Evolutionary conservation across 768 basidiomycete genomes (phyloP).

Genomic region (Phanerochaete carnosa): DNA sequence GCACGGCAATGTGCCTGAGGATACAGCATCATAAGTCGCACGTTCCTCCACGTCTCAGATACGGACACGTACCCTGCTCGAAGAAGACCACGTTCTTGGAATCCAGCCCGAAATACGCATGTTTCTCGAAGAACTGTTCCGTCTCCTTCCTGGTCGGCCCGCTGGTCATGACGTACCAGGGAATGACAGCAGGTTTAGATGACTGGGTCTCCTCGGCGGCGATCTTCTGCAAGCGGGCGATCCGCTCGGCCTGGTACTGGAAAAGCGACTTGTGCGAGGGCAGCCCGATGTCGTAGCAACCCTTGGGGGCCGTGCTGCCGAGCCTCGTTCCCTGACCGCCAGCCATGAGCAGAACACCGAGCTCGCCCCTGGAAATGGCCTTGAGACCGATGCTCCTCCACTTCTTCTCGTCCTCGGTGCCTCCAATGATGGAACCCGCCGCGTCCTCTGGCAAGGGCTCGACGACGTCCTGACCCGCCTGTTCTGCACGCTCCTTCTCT

Average conservation of each 20-base stretch:
- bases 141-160: slow-evolving; percentile 91
- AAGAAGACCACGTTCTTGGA: slow-evolving; percentile 86
- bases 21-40: not conserved
- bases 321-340: slow-evolving; percentile 96
- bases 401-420: slow-evolving; percentile 52
- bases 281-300: slow-evolving; percentile 96
- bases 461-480: slow-evolving; percentile 50
- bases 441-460: slow-evolving; percentile 80
- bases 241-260: slow-evolving; percentile 97
- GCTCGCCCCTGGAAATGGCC: slow-evolving; percentile 78
- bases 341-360: slow-evolving; percentile 96
- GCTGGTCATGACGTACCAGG: slow-evolving; percentile 99
- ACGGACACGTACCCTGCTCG: slow-evolving; percentile 75
- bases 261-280: slow-evolving; percentile 93
- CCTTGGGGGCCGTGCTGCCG: slow-evolving; percentile 91
- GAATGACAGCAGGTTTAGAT: slow-evolving; percentile 65
- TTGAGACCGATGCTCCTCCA: slow-evolving; percentile 81
- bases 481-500: slow-evolving; percentile 49
- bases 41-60: not conserved
- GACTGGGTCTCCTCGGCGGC: slow-evolving; percentile 58
- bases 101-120: slow-evolving; percentile 80
- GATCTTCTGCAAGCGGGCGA: slow-evolving; percentile 75
- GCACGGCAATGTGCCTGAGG: slow-evolving; percentile 88
- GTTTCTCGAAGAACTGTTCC: slow-evolving; percentile 74
- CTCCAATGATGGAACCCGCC: slow-evolving; percentile 57